Evolutionary conservation across 495 filamentous ascomycete genomes (phyloP), one percentile per base, ranked within the genome.

Genomic region (Penicillium riverlandense): DNA sequence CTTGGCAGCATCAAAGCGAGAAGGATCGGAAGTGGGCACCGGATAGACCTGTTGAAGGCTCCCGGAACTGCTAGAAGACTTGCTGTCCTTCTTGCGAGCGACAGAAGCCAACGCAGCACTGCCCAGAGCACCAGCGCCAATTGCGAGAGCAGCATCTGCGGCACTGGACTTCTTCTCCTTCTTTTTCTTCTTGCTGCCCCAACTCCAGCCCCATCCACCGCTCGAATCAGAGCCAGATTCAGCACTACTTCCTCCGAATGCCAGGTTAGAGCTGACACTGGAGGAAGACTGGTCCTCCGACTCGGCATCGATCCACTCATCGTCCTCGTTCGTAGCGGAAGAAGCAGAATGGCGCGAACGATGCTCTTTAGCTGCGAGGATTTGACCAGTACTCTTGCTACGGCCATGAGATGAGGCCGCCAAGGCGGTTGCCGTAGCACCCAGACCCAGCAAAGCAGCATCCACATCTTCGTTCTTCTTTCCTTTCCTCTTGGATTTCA

Each of bases 241-340:
- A 37, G 51, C 53, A 45, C 73, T 75, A 43, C 69, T 66, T 44
- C 59, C 55, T 56, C 81, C 67, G 55, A 73, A 85, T 3, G 79
- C 79, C 36, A 85, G 69, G 7, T 57, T 74, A 16, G 78, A 81
- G 43, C 65, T 65, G n/a, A 61, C 62, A 55, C 70, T 73, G 6
- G 70, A 68, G 10, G 77, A 73, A 28, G 56, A 58, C 16, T 62
- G 57, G 29, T 70, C 72, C 28, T 74, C 74, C 1, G 77, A 77
- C 16, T 69, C 66, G 8, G 76, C 71, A 54, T 79, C 77, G 38
- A 82, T 73, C 82, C 80, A 84, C n/a, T 64, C 74, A n/a, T 78
- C 78, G 28, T 78, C 75, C 13, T 61, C 57, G 11, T 70, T 65
- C 3, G 45, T 56, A 27, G 52, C 61, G 22, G 66, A 65, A 6